Evolutionary conservation across 495 filamentous ascomycete genomes (phyloP).

Genomic region (Penicillium pancosmium): DNA sequence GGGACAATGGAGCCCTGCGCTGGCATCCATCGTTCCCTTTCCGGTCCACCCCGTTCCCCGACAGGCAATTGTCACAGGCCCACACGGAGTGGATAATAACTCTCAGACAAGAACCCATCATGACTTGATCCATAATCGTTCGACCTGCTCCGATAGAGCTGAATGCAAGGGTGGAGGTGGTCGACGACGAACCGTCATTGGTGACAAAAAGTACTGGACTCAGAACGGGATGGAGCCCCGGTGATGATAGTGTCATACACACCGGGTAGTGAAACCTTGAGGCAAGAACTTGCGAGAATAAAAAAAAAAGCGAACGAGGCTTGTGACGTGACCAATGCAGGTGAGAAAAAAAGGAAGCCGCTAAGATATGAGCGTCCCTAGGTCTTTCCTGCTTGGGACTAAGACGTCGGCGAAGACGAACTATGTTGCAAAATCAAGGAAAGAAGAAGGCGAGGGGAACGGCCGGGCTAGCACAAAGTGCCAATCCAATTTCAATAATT

Average conservation of each 20-base stretch:
- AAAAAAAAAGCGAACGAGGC: no score
- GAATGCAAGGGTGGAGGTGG: slow-evolving; percentile 14
- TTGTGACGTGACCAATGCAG: background rate
- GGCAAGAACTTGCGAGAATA: background rate
- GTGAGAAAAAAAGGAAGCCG: background rate
- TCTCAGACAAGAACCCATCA: background rate
- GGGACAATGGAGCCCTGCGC: background rate
- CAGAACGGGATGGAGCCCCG: slow-evolving; percentile 11
- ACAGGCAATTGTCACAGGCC: background rate
- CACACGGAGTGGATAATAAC: background rate
- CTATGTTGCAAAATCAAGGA: background rate
- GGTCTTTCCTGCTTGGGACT: slow-evolving; percentile 1
- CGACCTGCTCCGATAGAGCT: background rate
- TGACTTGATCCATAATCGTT: background rate
- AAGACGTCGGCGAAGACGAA: background rate
- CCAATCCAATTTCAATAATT: background rate
- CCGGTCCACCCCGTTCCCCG: background rate
- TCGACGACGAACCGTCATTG: slow-evolving; percentile 10
- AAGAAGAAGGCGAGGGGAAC: background rate
- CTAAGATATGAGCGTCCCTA: background rate
- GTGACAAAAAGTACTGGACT: slow-evolving; percentile 6
- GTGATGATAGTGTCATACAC: slow-evolving; percentile 25
- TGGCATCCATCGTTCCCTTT: slow-evolving; percentile 3
- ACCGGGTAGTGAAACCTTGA: slow-evolving; percentile 10
- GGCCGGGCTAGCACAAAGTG: background rate